Base-by-base conservation (phyloP, 768 basidiomycete genomes). In the Gloeophyllum trabeum region DNA sequence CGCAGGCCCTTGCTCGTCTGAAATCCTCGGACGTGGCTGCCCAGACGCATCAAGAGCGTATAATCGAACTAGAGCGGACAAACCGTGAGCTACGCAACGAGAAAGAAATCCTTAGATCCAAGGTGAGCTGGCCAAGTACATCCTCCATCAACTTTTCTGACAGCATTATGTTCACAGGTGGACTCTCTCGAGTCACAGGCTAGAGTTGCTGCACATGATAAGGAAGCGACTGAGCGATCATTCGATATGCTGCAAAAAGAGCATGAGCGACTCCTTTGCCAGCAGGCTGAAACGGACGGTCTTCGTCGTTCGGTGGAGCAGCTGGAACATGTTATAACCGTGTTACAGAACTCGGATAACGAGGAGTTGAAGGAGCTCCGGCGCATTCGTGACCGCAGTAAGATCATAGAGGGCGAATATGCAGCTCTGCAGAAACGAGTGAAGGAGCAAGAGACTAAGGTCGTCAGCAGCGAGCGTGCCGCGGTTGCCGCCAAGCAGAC, bases 201-300 rank as follows among this genome's bases (percentile, higher is more conserved):
- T 24, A 66, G 65, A 14, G 71, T 77, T 56, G 63, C 68, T 4
- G 59, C 58, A n/a, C 73, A 73, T 19, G 87, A 89, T 51, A 79
- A 75, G 53, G 80, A 84, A 6, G 56, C 69, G 12, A 63, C 74
- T 0, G 49, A 62, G 3, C 70, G 76, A 40, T 66, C 73, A 19
- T 61, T 81, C 14, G 58, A 61, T 30, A 48, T 60, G 14, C 66
- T 87, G 25, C 77, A 74, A 52, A 70, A 66, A 53, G 77, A 83
- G 42, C 67, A 77, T 43, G 76, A 84, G 34, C 63, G 68, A 20
- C 61, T 84, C 14, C 37, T 66, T 1, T 62, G 71, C 20, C 81
- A 89, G 48, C 79, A 83, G 52, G 66, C 58, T n/a, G 76, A 83
- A 42, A 88, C 83, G 86, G 81, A 85, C n/a, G 75, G 79, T 35